Conservation (phyloP, 257 asterid genomes). For the Jacaranda mimosifolia region DNA sequence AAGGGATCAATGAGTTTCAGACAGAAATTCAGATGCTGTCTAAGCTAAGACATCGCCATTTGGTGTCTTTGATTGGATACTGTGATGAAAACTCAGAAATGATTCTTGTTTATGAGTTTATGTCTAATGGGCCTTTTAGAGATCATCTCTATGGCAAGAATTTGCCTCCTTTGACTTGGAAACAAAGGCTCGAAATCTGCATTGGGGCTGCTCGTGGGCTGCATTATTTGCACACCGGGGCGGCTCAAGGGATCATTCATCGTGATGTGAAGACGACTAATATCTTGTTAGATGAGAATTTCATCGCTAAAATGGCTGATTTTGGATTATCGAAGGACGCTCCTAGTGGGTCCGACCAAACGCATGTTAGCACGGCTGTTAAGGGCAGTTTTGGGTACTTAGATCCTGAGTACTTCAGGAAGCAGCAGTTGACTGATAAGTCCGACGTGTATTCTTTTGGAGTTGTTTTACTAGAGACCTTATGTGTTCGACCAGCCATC, state of each 20-base stretch:
- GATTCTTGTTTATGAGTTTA: slow-evolving; percentile 91
- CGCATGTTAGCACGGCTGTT: slow-evolving; percentile 92
- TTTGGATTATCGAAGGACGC: slow-evolving; percentile 92
- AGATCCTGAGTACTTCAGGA: slow-evolving; percentile 90
- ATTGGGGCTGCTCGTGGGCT: slow-evolving; percentile 95
- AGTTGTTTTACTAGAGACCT: slow-evolving; percentile 73
- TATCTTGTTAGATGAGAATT: slow-evolving; percentile 75
- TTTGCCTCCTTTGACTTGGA: slow-evolving; percentile 64
- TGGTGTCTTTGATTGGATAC: slow-evolving; percentile 88
- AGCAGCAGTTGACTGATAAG: slow-evolving; percentile 85
- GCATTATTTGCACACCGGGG: slow-evolving; percentile 94
- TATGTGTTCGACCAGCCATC: slow-evolving; percentile 87
- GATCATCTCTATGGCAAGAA: slow-evolving; percentile 72
- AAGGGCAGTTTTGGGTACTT: slow-evolving; percentile 96
- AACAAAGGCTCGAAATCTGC: slow-evolving; percentile 80
- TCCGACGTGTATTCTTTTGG: slow-evolving; percentile 95
- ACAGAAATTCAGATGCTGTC: slow-evolving; percentile 93
- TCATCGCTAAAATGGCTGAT: slow-evolving; percentile 91
- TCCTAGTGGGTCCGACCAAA: slow-evolving; percentile 54
- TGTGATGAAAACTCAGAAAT: slow-evolving; percentile 89
- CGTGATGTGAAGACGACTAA: slow-evolving; percentile 93
- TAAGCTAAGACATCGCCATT: slow-evolving; percentile 89
- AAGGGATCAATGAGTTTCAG: slow-evolving; percentile 90
- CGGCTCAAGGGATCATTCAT: slow-evolving; percentile 83
- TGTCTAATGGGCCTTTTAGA: slow-evolving; percentile 85